Percentiles rank a stretch among this genome's conserved stretches.
These are phyloP conservation scores for Penicillium nucicola DNA, from an alignment of 495 filamentous ascomycete genomes.

Conservation along the genomic window DNA sequence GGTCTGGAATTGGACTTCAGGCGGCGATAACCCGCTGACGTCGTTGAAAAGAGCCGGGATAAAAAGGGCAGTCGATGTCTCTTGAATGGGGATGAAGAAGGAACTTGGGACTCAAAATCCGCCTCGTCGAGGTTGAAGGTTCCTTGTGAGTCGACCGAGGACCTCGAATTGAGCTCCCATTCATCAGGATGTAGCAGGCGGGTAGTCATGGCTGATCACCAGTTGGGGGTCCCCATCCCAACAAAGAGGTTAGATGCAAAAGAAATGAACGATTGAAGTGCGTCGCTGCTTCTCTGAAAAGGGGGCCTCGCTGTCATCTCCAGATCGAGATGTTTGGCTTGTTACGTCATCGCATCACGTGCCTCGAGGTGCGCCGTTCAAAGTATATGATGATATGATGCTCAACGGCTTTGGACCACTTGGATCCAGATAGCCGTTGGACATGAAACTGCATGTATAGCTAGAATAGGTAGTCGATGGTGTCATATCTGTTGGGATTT, in stretches of 20 bases:
- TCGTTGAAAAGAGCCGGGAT: constrained; percentile 26
- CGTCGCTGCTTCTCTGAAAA: neutral
- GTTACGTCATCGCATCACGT: too few species aligned
- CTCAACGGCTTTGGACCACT: too few species aligned
- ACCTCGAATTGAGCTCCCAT: constrained; percentile 44
- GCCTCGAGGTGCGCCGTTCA: too few species aligned
- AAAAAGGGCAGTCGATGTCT: constrained; percentile 22
- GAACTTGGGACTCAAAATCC: constrained; percentile 47
- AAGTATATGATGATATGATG: too few species aligned
- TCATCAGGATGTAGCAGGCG: constrained; percentile 44
- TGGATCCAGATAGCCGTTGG: too few species aligned
- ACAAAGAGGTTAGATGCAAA: neutral
- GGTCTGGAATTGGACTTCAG: constrained; percentile 28
- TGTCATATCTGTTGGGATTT: too few species aligned
- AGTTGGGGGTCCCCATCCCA: neutral
- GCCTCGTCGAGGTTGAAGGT: constrained; percentile 48
- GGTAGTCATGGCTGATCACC: constrained; percentile 32
- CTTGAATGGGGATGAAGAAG: constrained; percentile 23
- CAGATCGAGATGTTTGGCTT: too few species aligned
- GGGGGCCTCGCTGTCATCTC: neutral
- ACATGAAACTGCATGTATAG: too few species aligned
- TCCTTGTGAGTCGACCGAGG: constrained; percentile 44
- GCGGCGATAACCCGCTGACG: constrained; percentile 32
- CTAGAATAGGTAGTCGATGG: too few species aligned
- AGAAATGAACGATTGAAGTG: neutral